A percentile compares a stretch with the other conserved stretches of the same genome.
Evolutionary conservation across 176 grass and related monocot genomes (phyloP).

Genomic region (Carex myosuroides): DNA sequence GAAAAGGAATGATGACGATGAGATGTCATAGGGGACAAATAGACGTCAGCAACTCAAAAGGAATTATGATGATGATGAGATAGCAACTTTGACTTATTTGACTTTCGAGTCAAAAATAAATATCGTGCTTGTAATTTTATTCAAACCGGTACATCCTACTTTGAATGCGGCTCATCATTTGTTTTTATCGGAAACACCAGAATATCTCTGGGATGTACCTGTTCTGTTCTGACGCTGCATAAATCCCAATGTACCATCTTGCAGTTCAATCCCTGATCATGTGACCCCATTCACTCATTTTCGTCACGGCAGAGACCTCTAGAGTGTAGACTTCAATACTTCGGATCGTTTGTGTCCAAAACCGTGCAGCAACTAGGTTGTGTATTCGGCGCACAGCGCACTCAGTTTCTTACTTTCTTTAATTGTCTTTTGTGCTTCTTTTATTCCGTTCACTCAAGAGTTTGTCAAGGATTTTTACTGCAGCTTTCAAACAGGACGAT

Average conservation of each 20-base stretch:
- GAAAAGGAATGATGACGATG: no score
- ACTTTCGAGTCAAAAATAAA: neutral
- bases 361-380: neutral
- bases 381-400: no score
- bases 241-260: constrained; percentile 16
- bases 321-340: neutral
- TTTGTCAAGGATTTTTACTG: no score
- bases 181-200: constrained; percentile 20
- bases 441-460: no score
- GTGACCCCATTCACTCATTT: constrained; percentile 17
- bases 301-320: neutral
- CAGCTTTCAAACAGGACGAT: no score
- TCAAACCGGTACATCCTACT: constrained; percentile 11
- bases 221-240: neutral
- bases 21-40: neutral
- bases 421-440: no score
- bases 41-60: constrained; percentile 10
- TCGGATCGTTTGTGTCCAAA: neutral
- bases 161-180: constrained; percentile 19
- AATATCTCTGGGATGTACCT: constrained; percentile 16
- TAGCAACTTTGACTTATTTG: constrained; percentile 3
- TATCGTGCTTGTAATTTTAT: neutral
- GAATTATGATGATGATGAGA: constrained; percentile 16
- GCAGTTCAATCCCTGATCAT: neutral
- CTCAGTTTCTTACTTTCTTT: no score